Evolutionary conservation across 306 rosid species (phyloP).

Genomic region (Castanospermum australe): DNA sequence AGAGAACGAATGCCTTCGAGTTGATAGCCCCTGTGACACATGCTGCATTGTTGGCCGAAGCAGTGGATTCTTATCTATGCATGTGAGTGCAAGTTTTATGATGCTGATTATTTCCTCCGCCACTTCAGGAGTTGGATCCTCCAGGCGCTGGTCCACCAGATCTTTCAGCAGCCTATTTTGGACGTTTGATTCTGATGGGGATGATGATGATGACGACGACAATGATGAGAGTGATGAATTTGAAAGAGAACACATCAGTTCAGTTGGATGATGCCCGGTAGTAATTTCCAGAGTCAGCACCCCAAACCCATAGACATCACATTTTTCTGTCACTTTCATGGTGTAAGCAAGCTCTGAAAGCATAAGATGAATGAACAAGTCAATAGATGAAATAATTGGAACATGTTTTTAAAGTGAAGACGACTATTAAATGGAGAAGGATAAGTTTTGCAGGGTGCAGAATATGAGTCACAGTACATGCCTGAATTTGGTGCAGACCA

Average conservation of each 20-base stretch:
- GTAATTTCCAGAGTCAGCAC: conserved; percentile 35
- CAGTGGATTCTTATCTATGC: conserved; percentile 15
- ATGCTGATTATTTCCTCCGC: conserved; percentile 11
- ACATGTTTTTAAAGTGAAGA: too few species aligned
- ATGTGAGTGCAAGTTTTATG: conserved; percentile 30
- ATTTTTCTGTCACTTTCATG: conserved; percentile 33
- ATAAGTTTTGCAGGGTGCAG: too few species aligned
- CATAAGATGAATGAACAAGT: neutral
- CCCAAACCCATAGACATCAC: conserved; percentile 49
- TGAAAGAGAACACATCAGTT: conserved; percentile 14
- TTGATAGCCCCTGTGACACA: conserved; percentile 10
- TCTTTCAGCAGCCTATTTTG: conserved; percentile 14
- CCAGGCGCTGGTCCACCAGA: conserved; percentile 34
- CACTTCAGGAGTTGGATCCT: conserved; percentile 13
- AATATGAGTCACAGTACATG: too few species aligned
- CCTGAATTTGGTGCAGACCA: too few species aligned
- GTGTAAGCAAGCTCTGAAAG: conserved; percentile 48
- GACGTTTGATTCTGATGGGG: neutral
- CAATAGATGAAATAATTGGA: too few species aligned
- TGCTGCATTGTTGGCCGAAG: conserved; percentile 8
- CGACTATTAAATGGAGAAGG: too few species aligned
- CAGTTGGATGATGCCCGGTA: conserved; percentile 34
- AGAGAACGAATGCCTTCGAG: neutral
- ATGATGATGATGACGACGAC: neutral
- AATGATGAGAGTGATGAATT: neutral